Percentiles rank a stretch among this genome's conserved stretches.
Conservation (phyloP, 2,329 filamentous ascomycete genomes). For the Aureobasidium leucospermi region DNA sequence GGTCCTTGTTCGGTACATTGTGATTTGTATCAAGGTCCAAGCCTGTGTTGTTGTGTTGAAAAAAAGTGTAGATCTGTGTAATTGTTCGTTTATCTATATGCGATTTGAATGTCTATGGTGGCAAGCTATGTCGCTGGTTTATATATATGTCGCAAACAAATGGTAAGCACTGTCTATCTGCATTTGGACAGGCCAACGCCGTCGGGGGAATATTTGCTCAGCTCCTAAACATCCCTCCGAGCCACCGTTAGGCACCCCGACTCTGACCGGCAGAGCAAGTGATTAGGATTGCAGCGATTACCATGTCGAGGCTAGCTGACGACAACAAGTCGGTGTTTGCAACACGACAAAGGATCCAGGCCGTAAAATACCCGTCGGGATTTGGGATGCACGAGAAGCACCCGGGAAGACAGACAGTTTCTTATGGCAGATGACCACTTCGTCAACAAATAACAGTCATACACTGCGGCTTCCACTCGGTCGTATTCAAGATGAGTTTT, state of each 20-base stretch:
- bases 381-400: constrained; percentile 5
- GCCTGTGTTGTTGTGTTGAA: background rate
- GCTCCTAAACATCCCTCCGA: background rate
- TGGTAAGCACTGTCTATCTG: background rate
- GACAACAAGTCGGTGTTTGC: background rate
- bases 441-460: background rate
- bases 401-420: background rate
- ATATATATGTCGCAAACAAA: background rate
- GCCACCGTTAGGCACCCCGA: background rate
- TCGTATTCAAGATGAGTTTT: background rate
- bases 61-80: background rate
- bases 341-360: background rate
- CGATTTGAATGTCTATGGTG: background rate
- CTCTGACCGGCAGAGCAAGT: constrained; percentile 4
- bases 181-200: background rate
- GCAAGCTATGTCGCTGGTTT: background rate
- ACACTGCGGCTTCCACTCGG: constrained; percentile 7
- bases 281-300: background rate
- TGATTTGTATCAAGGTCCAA: background rate
- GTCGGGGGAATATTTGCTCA: constrained; percentile 3
- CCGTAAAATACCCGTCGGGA: constrained; percentile 2
- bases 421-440: background rate
- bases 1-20: constrained; percentile 24
- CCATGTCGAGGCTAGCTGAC: background rate
- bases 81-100: background rate